Evolutionary conservation across 1,139 yeast species (phyloP), one percentile per base, ranked within the genome.

Genomic region (Taphrina sp.): DNA sequence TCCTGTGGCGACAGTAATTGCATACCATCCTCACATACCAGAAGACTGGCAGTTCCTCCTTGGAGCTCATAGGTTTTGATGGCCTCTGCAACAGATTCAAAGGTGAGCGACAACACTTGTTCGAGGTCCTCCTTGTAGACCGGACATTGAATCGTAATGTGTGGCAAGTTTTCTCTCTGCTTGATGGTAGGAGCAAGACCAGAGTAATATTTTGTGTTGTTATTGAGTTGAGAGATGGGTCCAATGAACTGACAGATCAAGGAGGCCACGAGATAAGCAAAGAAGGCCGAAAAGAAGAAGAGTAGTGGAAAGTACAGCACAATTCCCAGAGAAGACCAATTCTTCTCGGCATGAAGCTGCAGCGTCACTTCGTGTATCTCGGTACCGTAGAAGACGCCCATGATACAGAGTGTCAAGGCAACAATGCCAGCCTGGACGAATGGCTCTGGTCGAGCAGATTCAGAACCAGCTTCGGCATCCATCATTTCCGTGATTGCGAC

Each of bases 21-120:
- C 54, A 58, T 44, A n/a, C 60, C 60, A 38, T 58, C 60, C 33
- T 58, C 60, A 36, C 57, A 56, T 20, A 52, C 51, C n/a, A 58
- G 47, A 5, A 58, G 46, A 19, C 38, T 41, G 19, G 55, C 59
- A 10, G 60, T 49, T 3, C 60, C 60, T 33, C 60, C 59, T 49
- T 58, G 60, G n/a, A 52, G 33, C 38, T 58, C 60, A 36, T 58
- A 58, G 4, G 60, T 56, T 20, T 55, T 41, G 47, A 58, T 56
- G 4, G 59, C 59, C 7, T 33, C 34, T n/a, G 22, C 20, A 20
- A 58, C 52, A 5, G 59, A 56, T 14, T 39, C 52, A 22, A 55
- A 38, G 2, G 60, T 56, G 17, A 58, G 60, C 10, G 54, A 36
- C n/a, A 58, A 37, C 14, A 58, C 60, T 5, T 51, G 51, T n/a